Evolutionary conservation across 257 asterid genomes (phyloP).

Genomic region (Solanum chaucha): DNA sequence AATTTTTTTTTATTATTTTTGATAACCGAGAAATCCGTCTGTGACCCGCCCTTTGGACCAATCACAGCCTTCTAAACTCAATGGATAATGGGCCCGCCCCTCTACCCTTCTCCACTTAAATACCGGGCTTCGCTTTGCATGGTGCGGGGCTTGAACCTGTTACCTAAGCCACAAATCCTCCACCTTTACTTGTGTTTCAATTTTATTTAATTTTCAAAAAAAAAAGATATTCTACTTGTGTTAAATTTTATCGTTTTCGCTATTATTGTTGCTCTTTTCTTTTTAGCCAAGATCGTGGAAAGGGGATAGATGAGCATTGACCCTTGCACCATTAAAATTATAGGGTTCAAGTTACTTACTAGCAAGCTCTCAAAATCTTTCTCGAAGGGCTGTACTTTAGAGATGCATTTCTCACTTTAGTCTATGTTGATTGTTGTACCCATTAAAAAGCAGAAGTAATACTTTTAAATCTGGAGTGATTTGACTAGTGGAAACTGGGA

Average conservation of each 20-base stretch:
- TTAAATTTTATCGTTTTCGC: background rate
- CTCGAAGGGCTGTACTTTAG: background rate
- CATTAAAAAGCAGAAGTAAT: background rate
- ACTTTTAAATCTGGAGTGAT: background rate
- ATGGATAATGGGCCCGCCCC: too few species aligned
- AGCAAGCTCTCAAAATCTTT: background rate
- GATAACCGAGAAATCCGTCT: too few species aligned
- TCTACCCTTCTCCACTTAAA: too few species aligned
- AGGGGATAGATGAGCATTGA: background rate
- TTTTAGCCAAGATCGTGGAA: background rate
- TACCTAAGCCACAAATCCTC: too few species aligned
- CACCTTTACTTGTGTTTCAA: background rate
- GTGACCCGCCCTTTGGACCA: too few species aligned
- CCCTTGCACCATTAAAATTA: background rate
- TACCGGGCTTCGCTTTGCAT: too few species aligned
- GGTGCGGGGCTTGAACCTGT: too few species aligned
- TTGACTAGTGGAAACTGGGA: background rate
- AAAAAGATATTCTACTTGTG: background rate
- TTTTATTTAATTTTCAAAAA: too few species aligned
- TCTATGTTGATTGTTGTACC: background rate
- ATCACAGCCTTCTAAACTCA: too few species aligned
- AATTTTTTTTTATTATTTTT: too few species aligned
- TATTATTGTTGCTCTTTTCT: background rate
- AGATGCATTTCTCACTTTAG: background rate
- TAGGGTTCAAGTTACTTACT: background rate